Conservation (phyloP, 1,284 basidiomycete species). For the Fomitopsis schrenkii region DNA sequence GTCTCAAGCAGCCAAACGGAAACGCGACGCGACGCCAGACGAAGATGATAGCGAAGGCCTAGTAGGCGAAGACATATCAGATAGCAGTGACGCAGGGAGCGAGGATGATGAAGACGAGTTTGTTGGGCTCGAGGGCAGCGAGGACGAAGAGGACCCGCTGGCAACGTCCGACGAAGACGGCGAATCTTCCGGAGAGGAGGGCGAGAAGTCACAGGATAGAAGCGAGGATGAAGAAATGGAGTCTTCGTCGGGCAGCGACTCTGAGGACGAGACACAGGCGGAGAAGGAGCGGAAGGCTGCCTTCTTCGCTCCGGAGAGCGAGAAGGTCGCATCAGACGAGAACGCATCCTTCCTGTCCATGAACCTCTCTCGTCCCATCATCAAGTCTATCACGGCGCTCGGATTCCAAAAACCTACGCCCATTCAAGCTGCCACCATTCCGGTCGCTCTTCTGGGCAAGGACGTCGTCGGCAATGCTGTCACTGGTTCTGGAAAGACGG, state of each 20-base stretch:
- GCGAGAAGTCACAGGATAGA: slow-evolving; percentile 35
- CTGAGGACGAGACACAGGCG: slow-evolving; percentile 65
- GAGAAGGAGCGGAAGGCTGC: slow-evolving; percentile 80
- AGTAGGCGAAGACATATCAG: slow-evolving; percentile 11
- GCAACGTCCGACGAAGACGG: slow-evolving; percentile 43
- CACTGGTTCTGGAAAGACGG: slow-evolving; percentile 96
- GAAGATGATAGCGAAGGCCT: slow-evolving; percentile 24
- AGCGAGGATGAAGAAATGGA: slow-evolving; percentile 33
- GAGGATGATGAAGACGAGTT: slow-evolving; percentile 33
- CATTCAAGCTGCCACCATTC: slow-evolving; percentile 91
- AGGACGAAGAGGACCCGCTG: slow-evolving; percentile 42
- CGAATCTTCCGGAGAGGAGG: slow-evolving; percentile 36
- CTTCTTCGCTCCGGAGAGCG: slow-evolving; percentile 72
- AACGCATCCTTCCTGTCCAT: slow-evolving; percentile 78
- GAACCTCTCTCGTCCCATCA: slow-evolving; percentile 86
- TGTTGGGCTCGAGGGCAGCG: slow-evolving; percentile 27
- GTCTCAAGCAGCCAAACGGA: slow-evolving; percentile 49
- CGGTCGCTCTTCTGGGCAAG: slow-evolving; percentile 89
- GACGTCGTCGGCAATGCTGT: slow-evolving; percentile 95
- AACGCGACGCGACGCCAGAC: slow-evolving; percentile 38
- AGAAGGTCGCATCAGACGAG: slow-evolving; percentile 30
- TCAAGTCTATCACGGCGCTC: slow-evolving; percentile 82
- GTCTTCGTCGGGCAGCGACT: slow-evolving; percentile 42
- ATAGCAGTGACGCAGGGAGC: slow-evolving; percentile 29
- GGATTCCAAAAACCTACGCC: slow-evolving; percentile 88